Conservation (phyloP, 352 stramenopile genomes). For the Thraustochytrium striatum region DNA sequence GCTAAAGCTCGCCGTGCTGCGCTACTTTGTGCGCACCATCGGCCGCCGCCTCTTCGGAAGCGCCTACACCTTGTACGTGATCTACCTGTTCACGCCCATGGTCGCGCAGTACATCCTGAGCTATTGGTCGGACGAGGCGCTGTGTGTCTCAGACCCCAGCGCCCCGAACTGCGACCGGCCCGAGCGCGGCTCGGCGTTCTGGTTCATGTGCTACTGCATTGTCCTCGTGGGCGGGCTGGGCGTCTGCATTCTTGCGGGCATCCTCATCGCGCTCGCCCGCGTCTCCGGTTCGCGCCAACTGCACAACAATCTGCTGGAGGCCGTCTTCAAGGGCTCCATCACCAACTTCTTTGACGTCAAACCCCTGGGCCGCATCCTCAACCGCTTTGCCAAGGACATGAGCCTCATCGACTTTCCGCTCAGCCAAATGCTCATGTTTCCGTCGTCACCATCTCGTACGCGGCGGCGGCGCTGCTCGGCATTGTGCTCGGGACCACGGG, state of each 20-base stretch:
- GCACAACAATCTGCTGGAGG: conserved; percentile 76
- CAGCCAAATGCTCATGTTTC: conserved; percentile 58
- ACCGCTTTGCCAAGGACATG: conserved; percentile 82
- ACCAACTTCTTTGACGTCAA: conserved; percentile 85
- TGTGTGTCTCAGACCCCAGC: background rate
- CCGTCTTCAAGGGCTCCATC: conserved; percentile 77
- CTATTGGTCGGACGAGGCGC: background rate
- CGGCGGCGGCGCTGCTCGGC: conserved; percentile 60
- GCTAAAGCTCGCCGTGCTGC: conserved; percentile 27
- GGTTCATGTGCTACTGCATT: conserved; percentile 9
- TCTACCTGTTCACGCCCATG: conserved; percentile 25
- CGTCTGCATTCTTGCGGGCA: conserved; percentile 32
- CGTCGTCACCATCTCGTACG: conserved; percentile 61
- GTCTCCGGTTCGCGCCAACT: conserved; percentile 64
- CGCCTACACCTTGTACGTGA: conserved; percentile 5
- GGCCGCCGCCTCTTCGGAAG: background rate
- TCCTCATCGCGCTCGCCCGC: conserved; percentile 63
- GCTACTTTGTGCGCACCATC: background rate
- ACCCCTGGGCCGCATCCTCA: conserved; percentile 78
- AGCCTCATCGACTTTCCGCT: conserved; percentile 84
- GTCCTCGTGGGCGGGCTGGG: background rate
- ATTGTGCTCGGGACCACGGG: conserved; percentile 65
- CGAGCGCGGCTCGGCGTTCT: background rate
- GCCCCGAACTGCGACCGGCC: background rate
- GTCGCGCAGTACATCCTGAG: conserved; percentile 30